A percentile compares a stretch with the other conserved stretches of the same genome.
phyloP scores from a whole-genome alignment of 2,329 filamentous ascomycete species.

The Pseudocercospora musae region DNA sequence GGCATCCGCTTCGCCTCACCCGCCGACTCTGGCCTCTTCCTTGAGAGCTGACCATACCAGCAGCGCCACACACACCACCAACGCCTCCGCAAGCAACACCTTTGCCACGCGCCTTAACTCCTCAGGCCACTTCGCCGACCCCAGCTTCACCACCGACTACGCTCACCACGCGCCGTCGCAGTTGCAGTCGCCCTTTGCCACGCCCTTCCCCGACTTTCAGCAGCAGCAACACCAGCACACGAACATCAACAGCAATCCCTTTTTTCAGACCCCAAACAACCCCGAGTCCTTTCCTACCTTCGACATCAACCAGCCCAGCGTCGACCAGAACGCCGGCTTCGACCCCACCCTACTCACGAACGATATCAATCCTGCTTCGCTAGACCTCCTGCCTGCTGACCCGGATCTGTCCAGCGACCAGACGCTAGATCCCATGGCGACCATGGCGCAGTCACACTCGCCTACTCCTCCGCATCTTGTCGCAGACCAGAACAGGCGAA shows the following conservation, averaged over 20 bases:
- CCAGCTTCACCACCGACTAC: slow-evolving; percentile 45
- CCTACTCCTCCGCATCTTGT: slow-evolving; percentile 57
- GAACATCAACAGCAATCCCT: slow-evolving; percentile 30
- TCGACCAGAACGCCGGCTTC: slow-evolving; percentile 50
- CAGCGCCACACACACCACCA: slow-evolving; percentile 23
- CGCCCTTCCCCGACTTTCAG: slow-evolving; percentile 32
- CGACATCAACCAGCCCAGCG: slow-evolving; percentile 55
- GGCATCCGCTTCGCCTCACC: slow-evolving; percentile 31
- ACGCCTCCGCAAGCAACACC: slow-evolving; percentile 8
- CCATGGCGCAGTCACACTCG: slow-evolving; percentile 49
- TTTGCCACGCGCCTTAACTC: slow-evolving; percentile 26
- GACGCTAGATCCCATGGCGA: slow-evolving; percentile 50
- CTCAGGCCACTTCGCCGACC: slow-evolving; percentile 27
- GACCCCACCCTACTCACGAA: slow-evolving; percentile 57
- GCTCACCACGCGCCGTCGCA: slow-evolving; percentile 42
- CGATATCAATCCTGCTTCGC: slow-evolving; percentile 43
- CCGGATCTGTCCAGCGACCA: slow-evolving; percentile 42
- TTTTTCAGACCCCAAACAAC: slow-evolving; percentile 12
- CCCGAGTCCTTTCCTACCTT: slow-evolving; percentile 55
- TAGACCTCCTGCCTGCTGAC: slow-evolving; percentile 43
- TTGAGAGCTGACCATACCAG: slow-evolving; percentile 14
- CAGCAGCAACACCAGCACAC: slow-evolving; percentile 36
- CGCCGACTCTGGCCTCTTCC: slow-evolving; percentile 23
- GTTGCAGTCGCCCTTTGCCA: slow-evolving; percentile 44
- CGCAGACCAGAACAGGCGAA: slow-evolving; percentile 50